Evolutionary conservation across 352 stramenopile species (phyloP).

Genomic region (Phytophthora meadii): DNA sequence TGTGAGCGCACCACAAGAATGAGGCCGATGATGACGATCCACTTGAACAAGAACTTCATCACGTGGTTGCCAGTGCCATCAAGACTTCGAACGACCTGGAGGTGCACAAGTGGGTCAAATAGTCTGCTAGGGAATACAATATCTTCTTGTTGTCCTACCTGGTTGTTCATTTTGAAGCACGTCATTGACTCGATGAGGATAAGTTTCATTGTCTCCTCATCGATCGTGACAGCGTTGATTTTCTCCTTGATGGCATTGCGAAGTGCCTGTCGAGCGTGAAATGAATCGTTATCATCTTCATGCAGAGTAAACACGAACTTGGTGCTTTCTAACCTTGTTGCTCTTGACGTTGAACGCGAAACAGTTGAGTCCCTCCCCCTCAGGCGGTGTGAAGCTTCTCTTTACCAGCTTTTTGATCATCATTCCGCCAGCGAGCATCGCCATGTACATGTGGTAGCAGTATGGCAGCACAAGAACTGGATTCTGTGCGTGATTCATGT

Average conservation of each 20-base stretch:
- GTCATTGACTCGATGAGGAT: conserved; percentile 60
- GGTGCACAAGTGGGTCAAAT: too few species aligned
- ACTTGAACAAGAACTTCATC: conserved; percentile 66
- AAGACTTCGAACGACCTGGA: conserved; percentile 70
- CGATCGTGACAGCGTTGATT: conserved; percentile 52
- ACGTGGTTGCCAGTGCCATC: conserved; percentile 58
- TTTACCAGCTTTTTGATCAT: conserved; percentile 78
- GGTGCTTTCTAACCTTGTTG: conserved; percentile 39
- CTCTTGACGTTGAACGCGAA: conserved; percentile 66
- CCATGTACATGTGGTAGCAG: conserved; percentile 82
- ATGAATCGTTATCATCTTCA: not conserved
- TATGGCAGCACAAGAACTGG: conserved; percentile 69
- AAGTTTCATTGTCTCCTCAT: conserved; percentile 55
- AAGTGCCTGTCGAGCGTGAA: conserved; percentile 38
- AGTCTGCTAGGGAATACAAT: too few species aligned
- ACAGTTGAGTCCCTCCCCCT: conserved; percentile 53
- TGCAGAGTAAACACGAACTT: not conserved
- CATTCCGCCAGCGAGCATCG: conserved; percentile 64
- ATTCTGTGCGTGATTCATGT: conserved; percentile 34
- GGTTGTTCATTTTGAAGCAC: conserved; percentile 77
- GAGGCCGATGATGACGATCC: conserved; percentile 57
- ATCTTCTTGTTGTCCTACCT: conserved; percentile 9
- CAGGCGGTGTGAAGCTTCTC: conserved; percentile 52
- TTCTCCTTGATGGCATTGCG: conserved; percentile 64
- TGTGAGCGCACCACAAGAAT: conserved; percentile 53